These are phyloP conservation scores for Aspergillus wentii DNA, from an alignment of 495 filamentous ascomycete genomes.

Conservation along the genomic window DNA sequence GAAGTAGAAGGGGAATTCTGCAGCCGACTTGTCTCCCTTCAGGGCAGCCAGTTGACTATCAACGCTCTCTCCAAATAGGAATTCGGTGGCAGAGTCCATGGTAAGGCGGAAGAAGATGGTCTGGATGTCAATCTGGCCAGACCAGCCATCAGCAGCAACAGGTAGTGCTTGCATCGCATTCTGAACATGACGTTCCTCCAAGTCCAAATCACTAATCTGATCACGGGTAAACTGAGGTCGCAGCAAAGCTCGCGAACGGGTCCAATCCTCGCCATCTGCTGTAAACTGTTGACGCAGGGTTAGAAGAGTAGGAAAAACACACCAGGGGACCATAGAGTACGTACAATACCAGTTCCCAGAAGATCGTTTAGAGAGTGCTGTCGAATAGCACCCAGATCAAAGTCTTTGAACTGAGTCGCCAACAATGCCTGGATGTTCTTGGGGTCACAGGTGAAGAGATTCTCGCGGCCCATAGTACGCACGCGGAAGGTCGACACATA, in stretches of 20 bases:
- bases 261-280: constrained; percentile 44
- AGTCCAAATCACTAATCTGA: constrained; percentile 46
- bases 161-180: constrained; percentile 35
- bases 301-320: not conserved
- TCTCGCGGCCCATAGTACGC: constrained; percentile 22
- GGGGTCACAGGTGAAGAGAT: constrained; percentile 45
- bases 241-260: constrained; percentile 50
- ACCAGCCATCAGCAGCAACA: constrained; percentile 38
- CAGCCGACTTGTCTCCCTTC: constrained; percentile 18
- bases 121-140: constrained; percentile 47
- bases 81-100: constrained; percentile 62
- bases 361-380: constrained; percentile 30
- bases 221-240: constrained; percentile 50
- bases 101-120: constrained; percentile 60
- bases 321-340: no score
- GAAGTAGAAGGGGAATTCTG: constrained; percentile 39
- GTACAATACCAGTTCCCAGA: constrained; percentile 43
- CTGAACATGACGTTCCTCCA: constrained; percentile 48
- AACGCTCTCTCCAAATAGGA: constrained; percentile 59
- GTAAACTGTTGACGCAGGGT: constrained; percentile 30
- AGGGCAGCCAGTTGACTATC: constrained; percentile 31
- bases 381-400: constrained; percentile 34
- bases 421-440: constrained; percentile 51
- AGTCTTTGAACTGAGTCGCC: constrained; percentile 51
- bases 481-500: constrained; percentile 22